phyloP scores from a whole-genome alignment of 177 flowering plant genomes.

The Telopea speciosissima region DNA sequence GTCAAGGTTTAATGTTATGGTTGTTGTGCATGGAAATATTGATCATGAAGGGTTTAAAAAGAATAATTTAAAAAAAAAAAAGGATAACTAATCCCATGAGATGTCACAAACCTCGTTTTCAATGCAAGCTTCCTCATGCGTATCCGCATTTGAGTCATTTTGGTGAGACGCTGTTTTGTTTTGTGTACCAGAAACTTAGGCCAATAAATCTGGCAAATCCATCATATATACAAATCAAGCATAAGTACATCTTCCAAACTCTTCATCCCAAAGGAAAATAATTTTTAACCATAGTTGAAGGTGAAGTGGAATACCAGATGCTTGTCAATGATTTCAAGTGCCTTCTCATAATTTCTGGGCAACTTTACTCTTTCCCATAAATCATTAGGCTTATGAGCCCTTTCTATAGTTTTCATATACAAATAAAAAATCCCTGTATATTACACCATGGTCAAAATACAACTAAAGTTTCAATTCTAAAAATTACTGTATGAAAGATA shows the following conservation, averaged over 20 bases:
- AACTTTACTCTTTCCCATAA: constrained; percentile 91
- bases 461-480: neutral
- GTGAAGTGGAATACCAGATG: constrained; percentile 50
- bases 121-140: constrained; percentile 93
- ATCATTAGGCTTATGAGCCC: constrained; percentile 80
- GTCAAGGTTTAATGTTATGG: too few relatives aligned
- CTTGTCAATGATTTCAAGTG: constrained; percentile 80
- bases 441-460: constrained; percentile 8
- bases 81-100: neutral
- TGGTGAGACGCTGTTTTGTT: constrained; percentile 81
- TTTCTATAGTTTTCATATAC: constrained; percentile 91
- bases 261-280: neutral
- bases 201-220: constrained; percentile 68
- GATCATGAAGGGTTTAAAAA: too few relatives aligned
- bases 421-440: constrained; percentile 78
- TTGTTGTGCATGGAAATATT: too few relatives aligned
- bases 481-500: too few relatives aligned
- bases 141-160: constrained; percentile 96
- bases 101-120: constrained; percentile 68
- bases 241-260: neutral
- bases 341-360: constrained; percentile 78
- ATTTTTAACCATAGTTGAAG: neutral
- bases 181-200: constrained; percentile 88
- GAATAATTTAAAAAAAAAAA: neutral
- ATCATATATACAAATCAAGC: constrained; percentile 4